Base-by-base conservation (phyloP, 2,329 filamentous ascomycete species). In the Verticillium isaacii region DNA sequence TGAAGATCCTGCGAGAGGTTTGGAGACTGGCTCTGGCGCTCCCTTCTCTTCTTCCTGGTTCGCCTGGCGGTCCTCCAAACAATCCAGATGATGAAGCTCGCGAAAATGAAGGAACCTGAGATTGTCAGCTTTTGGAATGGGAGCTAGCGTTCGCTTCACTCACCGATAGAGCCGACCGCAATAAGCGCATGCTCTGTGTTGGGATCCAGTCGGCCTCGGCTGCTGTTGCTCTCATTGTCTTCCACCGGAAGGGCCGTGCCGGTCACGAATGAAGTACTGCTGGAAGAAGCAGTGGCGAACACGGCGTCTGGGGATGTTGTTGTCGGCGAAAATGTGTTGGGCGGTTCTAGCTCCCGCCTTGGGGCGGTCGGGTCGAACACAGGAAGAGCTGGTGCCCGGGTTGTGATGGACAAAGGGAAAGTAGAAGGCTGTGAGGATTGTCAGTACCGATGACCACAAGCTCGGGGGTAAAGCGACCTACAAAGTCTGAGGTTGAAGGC, bases 81-180 rank as follows among this genome's bases (percentile, higher is more conserved):
- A 29, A 82, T 70, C 79, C 79, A 83, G 8, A 67, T 66, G 29
- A 82, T 62, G 62, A 81, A 78, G 59, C 75, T 78, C 9, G 80
- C 62, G 32, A 80, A 67, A 23, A 83, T 76, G 58, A 81, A 79
- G 6, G 73, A 75, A 32, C 77, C 81, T 81, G n/a, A 32, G 14
- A 32, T 25, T 6, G 29, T 56, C 11, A 56, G 54, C 29, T 32
- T 34, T 34, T n/a, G 5, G 5, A 7, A 11, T 56, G 6, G 2
- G 6, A 8, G 9, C 12, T 32, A 14, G 54, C 15, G 12, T 32
- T 17, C 15, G 8, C 17, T 2, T 15, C 5, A 41, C 68, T 67
- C 66, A 76, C 74, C 74, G 60, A 76, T 73, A 15, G 73, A 68
- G 7, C 73, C 74, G 23, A 69, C 70, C 32, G 72, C 73, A 57